These are phyloP conservation scores for Kuraishia hungarica DNA, from an alignment of 805 yeast genomes.

Conservation along the genomic window DNA sequence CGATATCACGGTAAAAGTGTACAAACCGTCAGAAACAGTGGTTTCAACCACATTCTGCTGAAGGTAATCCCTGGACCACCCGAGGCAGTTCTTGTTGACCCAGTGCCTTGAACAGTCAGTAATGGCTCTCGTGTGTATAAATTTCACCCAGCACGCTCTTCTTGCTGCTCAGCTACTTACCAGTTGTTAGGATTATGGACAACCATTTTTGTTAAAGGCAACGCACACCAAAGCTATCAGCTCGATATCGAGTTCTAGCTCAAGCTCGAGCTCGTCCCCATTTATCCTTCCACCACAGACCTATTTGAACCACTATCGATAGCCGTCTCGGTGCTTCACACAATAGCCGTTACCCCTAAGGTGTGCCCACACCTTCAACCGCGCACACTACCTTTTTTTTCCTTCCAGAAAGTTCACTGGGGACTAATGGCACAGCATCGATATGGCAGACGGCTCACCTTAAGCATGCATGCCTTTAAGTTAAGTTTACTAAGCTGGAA, in stretches of 20 bases:
- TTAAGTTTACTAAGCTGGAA: neutral
- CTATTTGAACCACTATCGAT: neutral
- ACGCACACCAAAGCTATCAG: neutral
- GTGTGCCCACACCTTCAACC: neutral
- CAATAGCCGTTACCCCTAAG: neutral
- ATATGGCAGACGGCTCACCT: neutral
- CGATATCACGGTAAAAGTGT: conserved; percentile 21
- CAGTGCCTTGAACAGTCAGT: conserved; percentile 55
- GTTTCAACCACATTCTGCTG: conserved; percentile 47
- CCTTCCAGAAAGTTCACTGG: neutral
- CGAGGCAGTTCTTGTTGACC: conserved; percentile 96
- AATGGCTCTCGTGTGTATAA: neutral
- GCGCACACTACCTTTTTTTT: neutral
- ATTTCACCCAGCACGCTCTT: neutral
- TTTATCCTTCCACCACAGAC: neutral
- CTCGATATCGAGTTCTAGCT: neutral
- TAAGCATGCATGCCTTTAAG: neutral
- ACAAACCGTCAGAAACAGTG: conserved; percentile 24
- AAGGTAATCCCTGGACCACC: conserved; percentile 82
- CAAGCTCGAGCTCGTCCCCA: neutral
- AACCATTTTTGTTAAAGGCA: conserved; percentile 60
- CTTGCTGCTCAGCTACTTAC: conserved; percentile 1
- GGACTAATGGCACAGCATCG: neutral
- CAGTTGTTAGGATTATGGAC: conserved; percentile 96
- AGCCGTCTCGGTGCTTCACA: neutral